Conservation (phyloP, 163 green algal genomes). For the Volvox carteri region DNA sequence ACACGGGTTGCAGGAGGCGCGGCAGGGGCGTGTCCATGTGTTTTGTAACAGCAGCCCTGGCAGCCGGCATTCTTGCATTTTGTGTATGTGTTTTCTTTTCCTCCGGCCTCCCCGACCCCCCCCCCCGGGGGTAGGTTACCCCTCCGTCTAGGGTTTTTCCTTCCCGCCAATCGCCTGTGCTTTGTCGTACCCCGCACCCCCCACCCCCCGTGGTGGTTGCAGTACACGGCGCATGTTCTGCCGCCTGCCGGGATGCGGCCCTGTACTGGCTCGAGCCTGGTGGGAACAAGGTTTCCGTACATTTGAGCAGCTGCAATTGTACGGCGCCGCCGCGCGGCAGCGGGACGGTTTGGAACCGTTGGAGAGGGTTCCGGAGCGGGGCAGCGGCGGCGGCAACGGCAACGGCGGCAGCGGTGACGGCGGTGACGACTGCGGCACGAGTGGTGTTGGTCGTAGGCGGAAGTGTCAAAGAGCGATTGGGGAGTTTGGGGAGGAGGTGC, state of each 20-base stretch:
- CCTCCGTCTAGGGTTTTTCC: no score
- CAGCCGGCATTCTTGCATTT: no score
- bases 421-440: not conserved
- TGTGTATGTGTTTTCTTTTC: no score
- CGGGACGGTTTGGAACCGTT: not conserved
- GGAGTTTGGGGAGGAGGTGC: not conserved
- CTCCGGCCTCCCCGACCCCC: not conserved
- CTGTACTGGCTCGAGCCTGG: slow-evolving; percentile 32
- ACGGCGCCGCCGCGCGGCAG: not conserved
- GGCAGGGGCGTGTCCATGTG: no score
- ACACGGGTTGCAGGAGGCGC: no score
- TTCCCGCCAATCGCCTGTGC: no score
- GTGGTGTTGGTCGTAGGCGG: not conserved
- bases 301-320: slow-evolving; percentile 42
- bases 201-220: no score
- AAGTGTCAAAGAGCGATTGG: not conserved
- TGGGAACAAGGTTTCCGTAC: slow-evolving; percentile 47
- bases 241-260: slow-evolving; percentile 57
- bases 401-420: not conserved
- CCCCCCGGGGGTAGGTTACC: no score
- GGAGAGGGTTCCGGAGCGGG: not conserved
- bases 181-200: no score
- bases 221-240: slow-evolving; percentile 51
- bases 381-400: no score
- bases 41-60: no score